Evolutionary conservation across 192 early-diverging fungal genomes (phyloP), one percentile per base, ranked within the genome.

Genomic region (Allomyces arbusculus): DNA sequence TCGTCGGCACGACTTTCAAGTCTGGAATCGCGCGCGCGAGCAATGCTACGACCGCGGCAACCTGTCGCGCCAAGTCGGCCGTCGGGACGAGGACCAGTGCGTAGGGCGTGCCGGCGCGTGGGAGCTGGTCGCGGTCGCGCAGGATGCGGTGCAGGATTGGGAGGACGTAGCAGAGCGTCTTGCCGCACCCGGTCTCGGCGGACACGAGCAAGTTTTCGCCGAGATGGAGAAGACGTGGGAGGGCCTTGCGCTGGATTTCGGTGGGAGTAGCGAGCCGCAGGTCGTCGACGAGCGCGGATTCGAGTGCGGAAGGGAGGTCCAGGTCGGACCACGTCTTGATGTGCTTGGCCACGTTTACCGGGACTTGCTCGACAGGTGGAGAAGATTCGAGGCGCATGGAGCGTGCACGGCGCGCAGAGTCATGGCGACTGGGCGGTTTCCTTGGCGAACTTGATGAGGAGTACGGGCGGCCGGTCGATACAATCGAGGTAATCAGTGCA

Each of bases 181-280:
- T 99, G 66, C 97, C 97, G 7, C 92, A 95, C 63, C 97, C 97
- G 4, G 95, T 99, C 67, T 92, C 89, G 19, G 94, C 91, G 72
- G 95, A 91, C 58, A 99, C 82, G 65, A 97, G 82, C 19, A 88
- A 82, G 74, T 97, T 95, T 28, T 75, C 84, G 70, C 82, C 81
- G 9, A 79, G 77, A 62, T 79, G 78, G 0, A 90, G 71, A 44
- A 90, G 69, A 23, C 83, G 66, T 3, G 94, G 92, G 24, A 99
- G 80, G 12, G 92, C 86, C 44, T 86, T 84, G 61, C 79, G 76
- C 75, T 99, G 96, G 69, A 99, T 94, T 23, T 77, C 78, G 2
- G 96, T 99, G 7, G 96, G 94, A 40, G 74, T 79, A 8, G 70
- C 72, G n/a, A 96, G 82, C 8, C 77, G 76, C 69, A 95, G 78